Conservation (phyloP, 2,329 filamentous ascomycete species). For the Nemania bipapillata region DNA sequence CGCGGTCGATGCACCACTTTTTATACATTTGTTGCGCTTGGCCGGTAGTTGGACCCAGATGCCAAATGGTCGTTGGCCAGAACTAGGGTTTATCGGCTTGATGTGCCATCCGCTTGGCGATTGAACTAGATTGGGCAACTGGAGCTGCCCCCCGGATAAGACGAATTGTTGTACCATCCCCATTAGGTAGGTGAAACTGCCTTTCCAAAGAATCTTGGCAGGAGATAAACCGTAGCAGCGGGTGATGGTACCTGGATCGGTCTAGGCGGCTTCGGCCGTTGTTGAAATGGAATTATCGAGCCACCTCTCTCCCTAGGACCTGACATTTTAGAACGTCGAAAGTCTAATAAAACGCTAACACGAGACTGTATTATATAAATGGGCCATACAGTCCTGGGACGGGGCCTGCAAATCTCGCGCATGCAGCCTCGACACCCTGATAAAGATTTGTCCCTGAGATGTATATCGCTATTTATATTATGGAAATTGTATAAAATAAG, state of each 20-base stretch:
- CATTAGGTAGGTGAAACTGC: slow-evolving; percentile 30
- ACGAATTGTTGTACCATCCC: slow-evolving; percentile 27
- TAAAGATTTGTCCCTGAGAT: too few relatives aligned
- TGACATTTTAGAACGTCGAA: neutral
- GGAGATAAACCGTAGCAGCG: slow-evolving; percentile 24
- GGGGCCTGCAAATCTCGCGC: neutral
- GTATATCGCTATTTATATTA: too few relatives aligned
- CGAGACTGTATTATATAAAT: neutral
- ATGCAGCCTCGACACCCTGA: neutral
- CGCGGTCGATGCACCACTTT: slow-evolving; percentile 5
- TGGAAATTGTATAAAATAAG: too few relatives aligned
- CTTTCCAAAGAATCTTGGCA: slow-evolving; percentile 21
- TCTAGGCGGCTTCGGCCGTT: slow-evolving; percentile 1
- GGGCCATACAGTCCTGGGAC: neutral
- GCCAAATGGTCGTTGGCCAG: slow-evolving; percentile 4
- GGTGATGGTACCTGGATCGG: slow-evolving; percentile 22
- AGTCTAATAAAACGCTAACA: neutral
- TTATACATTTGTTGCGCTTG: slow-evolving; percentile 17
- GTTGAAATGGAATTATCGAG: neutral
- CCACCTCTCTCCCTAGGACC: neutral
- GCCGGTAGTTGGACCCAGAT: neutral
- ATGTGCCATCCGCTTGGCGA: slow-evolving; percentile 20
- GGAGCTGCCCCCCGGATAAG: slow-evolving; percentile 12
- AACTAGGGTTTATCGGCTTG: neutral
- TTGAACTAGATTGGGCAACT: slow-evolving; percentile 35